Evolutionary conservation across 495 filamentous ascomycete species (phyloP).

Genomic region (Geoglossum glabrum): DNA sequence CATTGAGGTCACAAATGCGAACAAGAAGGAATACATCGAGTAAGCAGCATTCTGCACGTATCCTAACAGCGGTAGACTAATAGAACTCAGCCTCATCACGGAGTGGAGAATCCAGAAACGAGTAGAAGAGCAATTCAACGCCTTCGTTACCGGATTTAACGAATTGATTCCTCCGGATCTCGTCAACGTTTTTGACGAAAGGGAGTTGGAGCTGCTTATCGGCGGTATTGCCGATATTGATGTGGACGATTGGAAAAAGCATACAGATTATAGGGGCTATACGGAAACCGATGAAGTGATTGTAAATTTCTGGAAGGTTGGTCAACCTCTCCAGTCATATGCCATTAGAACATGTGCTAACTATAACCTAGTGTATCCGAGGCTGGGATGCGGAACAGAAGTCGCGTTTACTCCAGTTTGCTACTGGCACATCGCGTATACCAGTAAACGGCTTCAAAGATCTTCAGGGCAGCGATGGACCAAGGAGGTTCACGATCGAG

Average conservation of each 20-base stretch:
- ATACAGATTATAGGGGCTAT: slow-evolving; percentile 99
- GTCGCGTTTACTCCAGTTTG: slow-evolving; percentile 86
- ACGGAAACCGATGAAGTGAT: slow-evolving; percentile 95
- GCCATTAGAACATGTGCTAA: no score
- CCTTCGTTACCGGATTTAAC: slow-evolving; percentile 92
- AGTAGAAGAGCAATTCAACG: slow-evolving; percentile 93
- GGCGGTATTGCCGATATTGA: slow-evolving; percentile 99
- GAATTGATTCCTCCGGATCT: slow-evolving; percentile 92
- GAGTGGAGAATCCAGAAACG: slow-evolving; percentile 99
- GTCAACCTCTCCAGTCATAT: slow-evolving; percentile 3
- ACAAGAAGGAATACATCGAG: slow-evolving; percentile 91
- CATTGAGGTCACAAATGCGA: slow-evolving; percentile 90
- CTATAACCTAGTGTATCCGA: slow-evolving; percentile 39
- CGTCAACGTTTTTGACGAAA: slow-evolving; percentile 96
- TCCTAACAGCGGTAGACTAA: background rate
- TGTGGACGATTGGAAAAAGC: slow-evolving; percentile 99
- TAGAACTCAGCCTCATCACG: slow-evolving; percentile 51
- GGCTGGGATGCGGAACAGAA: slow-evolving; percentile 98
- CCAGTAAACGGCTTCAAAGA: slow-evolving; percentile 99
- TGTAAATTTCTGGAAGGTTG: slow-evolving; percentile 93
- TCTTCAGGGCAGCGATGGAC: slow-evolving; percentile 90
- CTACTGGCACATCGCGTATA: slow-evolving; percentile 91
- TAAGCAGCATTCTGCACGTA: slow-evolving; percentile 22
- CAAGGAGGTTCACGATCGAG: slow-evolving; percentile 90
- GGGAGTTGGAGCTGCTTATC: slow-evolving; percentile 88